Percentiles rank a stretch among this genome's conserved stretches.
Conservation (phyloP, 2,329 filamentous ascomycete species). For the Ascochyta rabiei region DNA sequence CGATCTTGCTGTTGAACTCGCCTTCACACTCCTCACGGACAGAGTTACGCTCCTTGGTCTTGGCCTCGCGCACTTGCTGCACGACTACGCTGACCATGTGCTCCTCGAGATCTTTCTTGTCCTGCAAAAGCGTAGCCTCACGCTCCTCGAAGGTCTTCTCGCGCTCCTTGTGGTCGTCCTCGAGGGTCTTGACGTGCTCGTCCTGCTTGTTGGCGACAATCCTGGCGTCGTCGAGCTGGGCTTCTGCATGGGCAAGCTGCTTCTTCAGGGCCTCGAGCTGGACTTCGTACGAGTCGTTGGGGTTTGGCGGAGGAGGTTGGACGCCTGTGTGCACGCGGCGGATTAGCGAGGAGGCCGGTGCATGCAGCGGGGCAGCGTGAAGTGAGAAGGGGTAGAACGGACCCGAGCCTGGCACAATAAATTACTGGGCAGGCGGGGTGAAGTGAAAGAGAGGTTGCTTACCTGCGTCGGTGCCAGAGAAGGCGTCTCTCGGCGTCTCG, state of each 20-base stretch:
- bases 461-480: slow-evolving; percentile 21
- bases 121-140: slow-evolving; percentile 38
- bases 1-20: slow-evolving; percentile 41
- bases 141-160: slow-evolving; percentile 40
- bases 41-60: slow-evolving; percentile 43
- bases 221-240: slow-evolving; percentile 45
- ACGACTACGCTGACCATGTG: slow-evolving; percentile 52
- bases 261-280: slow-evolving; percentile 42
- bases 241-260: slow-evolving; percentile 37
- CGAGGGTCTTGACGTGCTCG: slow-evolving; percentile 38
- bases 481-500: slow-evolving; percentile 38
- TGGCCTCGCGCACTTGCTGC: slow-evolving; percentile 49
- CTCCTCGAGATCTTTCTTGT: slow-evolving; percentile 49
- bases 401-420: slow-evolving; percentile 23
- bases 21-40: slow-evolving; percentile 45
- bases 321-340: slow-evolving; percentile 27
- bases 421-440: slow-evolving; percentile 33
- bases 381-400: slow-evolving; percentile 28
- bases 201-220: slow-evolving; percentile 37
- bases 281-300: slow-evolving; percentile 37
- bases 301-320: slow-evolving; percentile 35
- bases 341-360: slow-evolving; percentile 30
- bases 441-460: slow-evolving; percentile 19
- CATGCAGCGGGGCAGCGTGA: slow-evolving; percentile 24
- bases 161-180: slow-evolving; percentile 43